Conservation (phyloP, 371 early-diverging fungal genomes). For the Dentiscutata heterogama region DNA sequence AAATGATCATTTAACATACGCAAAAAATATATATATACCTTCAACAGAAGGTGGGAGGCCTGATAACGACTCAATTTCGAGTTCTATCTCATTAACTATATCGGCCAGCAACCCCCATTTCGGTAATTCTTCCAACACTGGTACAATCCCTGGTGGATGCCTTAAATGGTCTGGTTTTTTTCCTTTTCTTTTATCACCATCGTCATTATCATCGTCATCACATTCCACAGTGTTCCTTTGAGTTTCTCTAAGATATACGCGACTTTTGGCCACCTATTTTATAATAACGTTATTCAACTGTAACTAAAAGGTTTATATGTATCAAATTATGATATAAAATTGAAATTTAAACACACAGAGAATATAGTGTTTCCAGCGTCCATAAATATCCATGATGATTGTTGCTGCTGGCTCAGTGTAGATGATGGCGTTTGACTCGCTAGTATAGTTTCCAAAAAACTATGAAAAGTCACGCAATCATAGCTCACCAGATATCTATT, state of each 20-base stretch:
- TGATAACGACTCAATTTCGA: conserved; percentile 57
- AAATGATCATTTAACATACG: conserved; percentile 1
- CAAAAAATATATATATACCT: conserved; percentile 40
- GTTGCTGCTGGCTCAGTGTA: conserved; percentile 52
- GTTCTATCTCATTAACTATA: conserved; percentile 81
- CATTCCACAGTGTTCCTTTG: not conserved
- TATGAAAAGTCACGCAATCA: conserved; percentile 91
- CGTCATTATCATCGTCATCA: conserved; percentile 49
- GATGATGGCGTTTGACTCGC: conserved; percentile 61
- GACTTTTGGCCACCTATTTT: conserved; percentile 64
- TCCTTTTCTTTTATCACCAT: conserved; percentile 56
- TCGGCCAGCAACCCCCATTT: conserved; percentile 86
- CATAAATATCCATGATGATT: conserved; percentile 84
- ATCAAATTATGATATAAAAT: not conserved
- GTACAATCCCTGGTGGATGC: conserved; percentile 71
- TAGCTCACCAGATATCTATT: conserved; percentile 78
- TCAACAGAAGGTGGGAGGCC: conserved; percentile 49
- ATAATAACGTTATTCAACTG: not conserved
- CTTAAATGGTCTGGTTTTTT: conserved; percentile 38
- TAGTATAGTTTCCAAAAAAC: conserved; percentile 85
- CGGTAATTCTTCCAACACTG: conserved; percentile 90
- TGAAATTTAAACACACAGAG: conserved; percentile 51
- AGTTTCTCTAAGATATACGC: conserved; percentile 63
- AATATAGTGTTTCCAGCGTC: conserved; percentile 88
- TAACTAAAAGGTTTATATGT: not conserved